Evolutionary conservation across 768 basidiomycete genomes (phyloP).

Genomic region (Mycena sanguinolenta): DNA sequence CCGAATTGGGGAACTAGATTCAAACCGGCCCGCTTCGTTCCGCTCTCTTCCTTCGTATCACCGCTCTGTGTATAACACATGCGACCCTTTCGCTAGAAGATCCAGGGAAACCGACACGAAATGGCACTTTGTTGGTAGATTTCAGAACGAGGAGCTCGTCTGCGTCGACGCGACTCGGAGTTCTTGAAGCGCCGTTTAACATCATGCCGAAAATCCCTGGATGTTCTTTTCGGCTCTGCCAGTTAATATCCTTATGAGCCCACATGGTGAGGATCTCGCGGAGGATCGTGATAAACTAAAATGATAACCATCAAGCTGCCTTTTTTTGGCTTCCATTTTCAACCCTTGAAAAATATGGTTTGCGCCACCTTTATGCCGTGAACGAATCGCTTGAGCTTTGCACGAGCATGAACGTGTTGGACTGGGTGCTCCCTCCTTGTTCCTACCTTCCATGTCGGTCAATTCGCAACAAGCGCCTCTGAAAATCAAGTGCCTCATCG

Average conservation of each 20-base stretch:
- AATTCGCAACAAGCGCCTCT: background rate
- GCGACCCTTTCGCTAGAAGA: too few species aligned
- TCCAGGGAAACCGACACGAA: too few species aligned
- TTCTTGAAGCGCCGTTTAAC: too few species aligned
- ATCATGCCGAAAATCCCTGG: background rate
- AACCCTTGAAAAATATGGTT: background rate
- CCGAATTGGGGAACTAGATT: too few species aligned
- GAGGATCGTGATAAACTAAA: constrained; percentile 2
- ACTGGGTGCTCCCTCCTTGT: background rate
- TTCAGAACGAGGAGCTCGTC: too few species aligned
- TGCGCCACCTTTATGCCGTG: constrained; percentile 5
- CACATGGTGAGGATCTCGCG: background rate
- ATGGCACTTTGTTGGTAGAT: too few species aligned
- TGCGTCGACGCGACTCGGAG: too few species aligned
- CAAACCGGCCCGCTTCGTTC: too few species aligned
- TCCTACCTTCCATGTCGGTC: constrained; percentile 1
- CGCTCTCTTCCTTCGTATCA: too few species aligned
- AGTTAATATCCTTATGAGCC: too few species aligned
- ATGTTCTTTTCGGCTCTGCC: background rate
- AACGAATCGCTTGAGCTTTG: background rate
- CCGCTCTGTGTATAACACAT: too few species aligned
- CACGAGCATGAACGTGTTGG: background rate
- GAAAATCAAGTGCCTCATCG: constrained; percentile 50
- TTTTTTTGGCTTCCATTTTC: constrained; percentile 15
- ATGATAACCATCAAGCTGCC: background rate